These are phyloP conservation scores for Cutaneotrichosporon cavernicola DNA, from an alignment of 1,284 basidiomycete species.

Conservation along the genomic window DNA sequence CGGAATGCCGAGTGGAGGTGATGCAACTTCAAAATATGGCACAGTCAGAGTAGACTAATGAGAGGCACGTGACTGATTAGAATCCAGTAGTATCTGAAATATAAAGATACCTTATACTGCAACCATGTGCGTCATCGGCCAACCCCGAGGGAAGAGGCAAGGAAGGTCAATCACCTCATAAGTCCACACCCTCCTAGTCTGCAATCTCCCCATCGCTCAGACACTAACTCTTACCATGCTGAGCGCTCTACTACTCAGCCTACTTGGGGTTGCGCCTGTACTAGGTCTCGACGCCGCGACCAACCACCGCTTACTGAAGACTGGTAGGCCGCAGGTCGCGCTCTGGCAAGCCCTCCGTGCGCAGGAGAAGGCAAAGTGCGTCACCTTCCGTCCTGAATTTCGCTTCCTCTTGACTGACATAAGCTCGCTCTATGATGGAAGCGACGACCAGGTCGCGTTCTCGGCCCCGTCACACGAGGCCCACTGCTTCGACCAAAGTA, in stretches of 20 bases:
- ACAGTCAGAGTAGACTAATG: not conserved
- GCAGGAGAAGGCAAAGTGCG: slow-evolving; percentile 48
- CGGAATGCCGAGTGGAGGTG: slow-evolving; percentile 1
- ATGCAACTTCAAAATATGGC: slow-evolving; percentile 14
- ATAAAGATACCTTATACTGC: not conserved
- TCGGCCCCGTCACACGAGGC: slow-evolving; percentile 34
- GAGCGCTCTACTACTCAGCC: slow-evolving; percentile 2
- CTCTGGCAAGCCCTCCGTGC: slow-evolving; percentile 35
- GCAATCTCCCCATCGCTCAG: not conserved
- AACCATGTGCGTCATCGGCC: slow-evolving; percentile 8
- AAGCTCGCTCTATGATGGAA: not conserved
- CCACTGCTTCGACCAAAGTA: slow-evolving; percentile 73
- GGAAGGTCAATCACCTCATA: not conserved
- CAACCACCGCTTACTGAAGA: slow-evolving; percentile 34
- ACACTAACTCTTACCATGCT: slow-evolving; percentile 4
- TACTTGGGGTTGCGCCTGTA: not conserved
- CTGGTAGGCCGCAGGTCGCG: slow-evolving; percentile 39
- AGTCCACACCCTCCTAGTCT: not conserved
- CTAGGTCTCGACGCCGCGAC: slow-evolving; percentile 26
- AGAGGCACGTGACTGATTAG: not conserved
- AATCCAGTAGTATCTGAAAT: not conserved
- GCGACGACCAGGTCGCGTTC: slow-evolving; percentile 14
- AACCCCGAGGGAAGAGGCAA: not conserved
- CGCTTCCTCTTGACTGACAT: too few relatives aligned
- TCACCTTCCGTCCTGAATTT: slow-evolving; percentile 24